Evolutionary conservation across 768 basidiomycete species (phyloP), one percentile per base, ranked within the genome.

Genomic region (Myochromella boudieri): DNA sequence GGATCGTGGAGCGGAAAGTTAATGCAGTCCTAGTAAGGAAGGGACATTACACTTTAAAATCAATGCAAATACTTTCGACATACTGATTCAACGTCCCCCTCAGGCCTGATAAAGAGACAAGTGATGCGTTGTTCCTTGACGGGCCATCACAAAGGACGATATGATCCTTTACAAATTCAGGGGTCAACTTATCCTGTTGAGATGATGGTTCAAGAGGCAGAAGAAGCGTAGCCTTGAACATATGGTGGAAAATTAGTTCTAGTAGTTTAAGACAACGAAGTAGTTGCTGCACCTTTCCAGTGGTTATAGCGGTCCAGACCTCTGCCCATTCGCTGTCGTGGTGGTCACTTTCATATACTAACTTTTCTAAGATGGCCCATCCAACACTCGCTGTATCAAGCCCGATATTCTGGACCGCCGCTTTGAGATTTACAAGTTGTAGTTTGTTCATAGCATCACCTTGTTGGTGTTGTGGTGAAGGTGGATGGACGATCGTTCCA

Each of bases 91-190:
- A 62, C 3, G 70, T 74, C 5, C 91, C 94, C 17, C 94, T 72
- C 21, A 97, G 68, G 4, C 95, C 95, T 0, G 91, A 93, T 27
- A 95, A 67, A 0, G 91, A 91, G 3, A 92, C 76, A 10, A 92
- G 64, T 25, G 78, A 76, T 3, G 78, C 71, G 37, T 70, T 62
- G 27, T 71, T 69, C 18, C 73, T 67, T 1, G 77, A 68, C 12
- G 72, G 60, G 1, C 70, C 71, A 42, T 88, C 81, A 55, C 76
- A 82, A 25, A 92, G 73, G 24, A 81, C 69, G 46, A 95, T 64
- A 61, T 99, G 95, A 58, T 97, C 93, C 60, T 80, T 82, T 24
- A 97, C 69, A 46, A 94, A 83, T 2, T 91, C 86, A 0, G 82
- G 67, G 0, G 86, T 87, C 42, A 92, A 74, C 39, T 71, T 71